These are phyloP conservation scores for Candida parachauliodes DNA, from an alignment of 805 yeast species.

Conservation along the genomic window DNA sequence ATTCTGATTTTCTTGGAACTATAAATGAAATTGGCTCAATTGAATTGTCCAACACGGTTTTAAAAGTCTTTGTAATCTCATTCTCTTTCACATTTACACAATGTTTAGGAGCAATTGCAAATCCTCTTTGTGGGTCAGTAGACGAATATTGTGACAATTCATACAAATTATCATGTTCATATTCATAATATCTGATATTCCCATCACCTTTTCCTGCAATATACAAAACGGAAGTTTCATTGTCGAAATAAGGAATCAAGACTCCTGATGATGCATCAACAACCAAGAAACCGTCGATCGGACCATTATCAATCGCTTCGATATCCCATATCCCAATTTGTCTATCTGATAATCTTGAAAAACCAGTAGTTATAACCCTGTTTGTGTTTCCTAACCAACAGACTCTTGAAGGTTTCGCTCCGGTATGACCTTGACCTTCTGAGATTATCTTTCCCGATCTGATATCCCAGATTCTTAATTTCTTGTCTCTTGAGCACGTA, in stretches of 20 bases:
- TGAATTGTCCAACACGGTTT: slow-evolving; percentile 78
- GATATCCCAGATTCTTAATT: slow-evolving; percentile 87
- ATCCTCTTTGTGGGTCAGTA: slow-evolving; percentile 92
- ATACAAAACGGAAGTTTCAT: slow-evolving; percentile 71
- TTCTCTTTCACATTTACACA: slow-evolving; percentile 75
- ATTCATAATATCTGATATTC: slow-evolving; percentile 91
- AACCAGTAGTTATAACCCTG: slow-evolving; percentile 90
- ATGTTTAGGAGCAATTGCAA: slow-evolving; percentile 84
- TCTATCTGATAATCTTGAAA: slow-evolving; percentile 87
- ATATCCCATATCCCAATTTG: slow-evolving; percentile 95
- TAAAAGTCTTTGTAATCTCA: slow-evolving; percentile 78
- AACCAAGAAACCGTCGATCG: slow-evolving; percentile 82
- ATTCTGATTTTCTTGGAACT: slow-evolving; percentile 92
- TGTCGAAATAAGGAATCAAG: slow-evolving; percentile 87
- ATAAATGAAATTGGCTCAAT: slow-evolving; percentile 90
- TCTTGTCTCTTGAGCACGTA: slow-evolving; percentile 88
- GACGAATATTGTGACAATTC: slow-evolving; percentile 88
- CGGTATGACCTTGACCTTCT: slow-evolving; percentile 88
- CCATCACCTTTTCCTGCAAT: slow-evolving; percentile 99
- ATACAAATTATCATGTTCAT: slow-evolving; percentile 74
- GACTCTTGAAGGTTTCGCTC: slow-evolving; percentile 87
- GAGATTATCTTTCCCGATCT: slow-evolving; percentile 68
- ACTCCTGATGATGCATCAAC: slow-evolving; percentile 93
- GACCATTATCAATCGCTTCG: slow-evolving; percentile 67
- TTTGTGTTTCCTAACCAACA: slow-evolving; percentile 88